These are phyloP conservation scores for Zelonia costaricensis DNA, from an alignment of 208 protist species.

Conservation along the genomic window DNA sequence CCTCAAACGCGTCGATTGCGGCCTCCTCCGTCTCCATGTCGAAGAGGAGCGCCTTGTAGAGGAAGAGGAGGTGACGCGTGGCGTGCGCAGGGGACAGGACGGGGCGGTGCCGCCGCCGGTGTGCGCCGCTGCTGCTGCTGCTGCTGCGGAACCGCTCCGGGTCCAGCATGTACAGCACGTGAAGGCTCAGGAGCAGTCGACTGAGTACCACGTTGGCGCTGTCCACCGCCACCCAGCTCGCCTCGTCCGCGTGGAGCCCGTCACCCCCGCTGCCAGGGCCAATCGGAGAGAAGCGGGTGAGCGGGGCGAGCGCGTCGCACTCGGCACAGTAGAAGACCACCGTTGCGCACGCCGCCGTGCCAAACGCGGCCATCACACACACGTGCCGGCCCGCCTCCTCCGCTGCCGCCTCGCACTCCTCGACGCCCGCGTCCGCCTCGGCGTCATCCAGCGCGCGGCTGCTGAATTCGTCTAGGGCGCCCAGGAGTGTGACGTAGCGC, in stretches of 20 bases:
- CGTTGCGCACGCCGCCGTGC: slow-evolving; percentile 41
- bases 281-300: slow-evolving; percentile 24
- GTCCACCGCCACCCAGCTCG: slow-evolving; percentile 19
- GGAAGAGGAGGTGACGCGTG: slow-evolving; percentile 33
- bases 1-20: slow-evolving; percentile 44
- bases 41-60: slow-evolving; percentile 56
- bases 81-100: too few species aligned
- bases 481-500: slow-evolving; percentile 23
- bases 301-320: slow-evolving; percentile 55
- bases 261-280: neutral
- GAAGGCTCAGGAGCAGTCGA: slow-evolving; percentile 24
- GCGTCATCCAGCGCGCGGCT: slow-evolving; percentile 16
- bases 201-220: slow-evolving; percentile 20
- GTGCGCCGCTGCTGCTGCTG: neutral
- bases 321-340: slow-evolving; percentile 57
- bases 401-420: slow-evolving; percentile 47
- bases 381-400: slow-evolving; percentile 47
- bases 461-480: slow-evolving; percentile 35
- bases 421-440: slow-evolving; percentile 11
- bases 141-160: neutral
- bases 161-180: slow-evolving; percentile 27
- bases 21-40: slow-evolving; percentile 22
- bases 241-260: neutral
- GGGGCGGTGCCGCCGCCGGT: neutral
- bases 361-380: slow-evolving; percentile 56